Evolutionary conservation across 192 early-diverging fungal species (phyloP), one percentile per base, ranked within the genome.

Genomic region (Podila clonocystis): DNA sequence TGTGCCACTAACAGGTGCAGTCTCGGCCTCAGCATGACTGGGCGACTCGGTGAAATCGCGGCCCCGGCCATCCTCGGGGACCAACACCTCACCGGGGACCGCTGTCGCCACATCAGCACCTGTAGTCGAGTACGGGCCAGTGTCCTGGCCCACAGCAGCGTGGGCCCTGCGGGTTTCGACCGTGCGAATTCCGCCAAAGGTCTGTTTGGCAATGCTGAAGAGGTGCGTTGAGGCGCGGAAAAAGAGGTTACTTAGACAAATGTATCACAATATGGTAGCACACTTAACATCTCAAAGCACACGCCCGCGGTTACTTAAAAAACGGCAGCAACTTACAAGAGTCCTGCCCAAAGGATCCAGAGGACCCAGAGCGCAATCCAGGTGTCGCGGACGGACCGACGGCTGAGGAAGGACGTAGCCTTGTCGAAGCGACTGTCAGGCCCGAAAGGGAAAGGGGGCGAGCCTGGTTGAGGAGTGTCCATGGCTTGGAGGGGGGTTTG

Each of bases 281-380:
- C 28, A 29, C 30, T 20, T 9, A 29, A 45, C 41, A 15, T 15
- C 15, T 17, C 13, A 1, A 45, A 15, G 4, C 1, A 45, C 41
- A 45, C 15, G 41, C 41, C 41, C 11, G 17, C 41, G 13, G 34
- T 9, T 8, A 62, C 68, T 36, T 17, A 57, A 28, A 30, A 0
- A 59, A 13, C 17, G 5, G 28, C 3, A 13, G 7, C n/a, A 33
- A 41, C 75, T 57, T 79, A 79, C 76, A 79, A 79, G 19, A 79
- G 61, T 5, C 67, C 19, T 3, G 70, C 70, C 76, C 76, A 79
- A 17, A 79, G 30, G 15, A 72, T 22, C 76, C 76, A 79, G 26
- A 79, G 65, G 3, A 79, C 65, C 59, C 58, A 72, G 30, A 79
- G n/a, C 9, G 65, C 70, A 13, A 79, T 79, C 76, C 76, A 79